Evolutionary conservation across 2,329 filamentous ascomycete genomes (phyloP).

Genomic region (Fusarium pininemorale): DNA sequence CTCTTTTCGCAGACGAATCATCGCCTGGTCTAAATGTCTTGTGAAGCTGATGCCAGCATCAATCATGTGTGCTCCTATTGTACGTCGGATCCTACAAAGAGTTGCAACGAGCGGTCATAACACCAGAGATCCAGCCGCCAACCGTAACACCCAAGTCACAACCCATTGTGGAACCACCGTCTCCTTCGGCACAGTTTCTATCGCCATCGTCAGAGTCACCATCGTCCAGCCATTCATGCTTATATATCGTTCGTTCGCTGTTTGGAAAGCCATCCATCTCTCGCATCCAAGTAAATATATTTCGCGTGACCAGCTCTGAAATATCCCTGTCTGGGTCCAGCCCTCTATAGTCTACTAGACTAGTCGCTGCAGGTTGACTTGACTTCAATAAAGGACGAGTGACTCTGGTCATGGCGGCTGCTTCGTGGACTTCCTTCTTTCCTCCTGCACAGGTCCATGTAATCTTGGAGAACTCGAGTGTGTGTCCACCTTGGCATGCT

Average conservation of each 20-base stretch:
- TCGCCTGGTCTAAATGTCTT: neutral
- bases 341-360: neutral
- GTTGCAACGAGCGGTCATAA: neutral
- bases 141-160: neutral
- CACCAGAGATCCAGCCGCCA: neutral
- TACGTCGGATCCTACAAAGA: no score
- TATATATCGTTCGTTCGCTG: neutral
- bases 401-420: neutral
- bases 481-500: neutral
- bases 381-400: neutral
- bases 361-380: neutral
- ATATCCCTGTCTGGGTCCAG: neutral
- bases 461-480: neutral
- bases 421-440: neutral
- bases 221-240: neutral
- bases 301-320: neutral
- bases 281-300: neutral
- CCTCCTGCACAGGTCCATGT: neutral
- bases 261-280: neutral
- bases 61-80: no score
- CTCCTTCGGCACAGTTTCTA: neutral
- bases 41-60: neutral
- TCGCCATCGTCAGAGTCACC: neutral
- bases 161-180: neutral
- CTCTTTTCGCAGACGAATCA: neutral